These are phyloP conservation scores for Monosporascus sp. DNA, from an alignment of 2,329 filamentous ascomycete genomes.

Conservation along the genomic window DNA sequence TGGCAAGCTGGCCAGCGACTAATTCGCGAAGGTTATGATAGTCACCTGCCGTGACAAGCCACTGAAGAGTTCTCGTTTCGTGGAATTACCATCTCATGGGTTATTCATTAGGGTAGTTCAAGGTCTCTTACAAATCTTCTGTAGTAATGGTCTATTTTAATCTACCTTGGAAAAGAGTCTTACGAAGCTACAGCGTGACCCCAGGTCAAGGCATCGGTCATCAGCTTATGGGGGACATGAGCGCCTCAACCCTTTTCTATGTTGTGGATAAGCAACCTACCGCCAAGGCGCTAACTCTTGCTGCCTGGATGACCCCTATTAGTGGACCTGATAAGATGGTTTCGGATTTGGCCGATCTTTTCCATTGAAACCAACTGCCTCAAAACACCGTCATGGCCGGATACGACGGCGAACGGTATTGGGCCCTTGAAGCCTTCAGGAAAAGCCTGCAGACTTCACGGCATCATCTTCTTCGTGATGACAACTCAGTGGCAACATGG, in stretches of 20 bases:
- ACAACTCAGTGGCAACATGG: slow-evolving; percentile 3
- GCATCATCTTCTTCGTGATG: slow-evolving; percentile 2
- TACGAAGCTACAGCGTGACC: too few relatives aligned
- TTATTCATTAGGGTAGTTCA: not conserved
- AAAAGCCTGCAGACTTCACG: slow-evolving; percentile 16
- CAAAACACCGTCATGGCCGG: slow-evolving; percentile 5
- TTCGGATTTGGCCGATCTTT: not conserved
- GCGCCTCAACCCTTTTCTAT: too few relatives aligned
- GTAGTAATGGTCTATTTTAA: too few relatives aligned
- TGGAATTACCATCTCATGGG: not conserved
- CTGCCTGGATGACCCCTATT: not conserved
- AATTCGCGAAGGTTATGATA: slow-evolving; percentile 32
- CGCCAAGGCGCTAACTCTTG: not conserved
- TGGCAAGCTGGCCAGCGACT: slow-evolving; percentile 38
- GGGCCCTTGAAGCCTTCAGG: slow-evolving; percentile 16
- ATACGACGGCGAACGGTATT: slow-evolving; percentile 7
- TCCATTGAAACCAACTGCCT: not conserved
- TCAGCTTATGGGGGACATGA: too few relatives aligned
- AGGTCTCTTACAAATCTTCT: too few relatives aligned
- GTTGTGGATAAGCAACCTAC: not conserved
- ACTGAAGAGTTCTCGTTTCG: not conserved
- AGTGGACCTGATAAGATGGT: not conserved
- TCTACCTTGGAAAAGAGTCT: too few relatives aligned
- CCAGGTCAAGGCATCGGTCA: too few relatives aligned
- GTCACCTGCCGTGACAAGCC: slow-evolving; percentile 30